phyloP scores from a whole-genome alignment of 345 rosid species.

The Eucalyptus viminalis region DNA sequence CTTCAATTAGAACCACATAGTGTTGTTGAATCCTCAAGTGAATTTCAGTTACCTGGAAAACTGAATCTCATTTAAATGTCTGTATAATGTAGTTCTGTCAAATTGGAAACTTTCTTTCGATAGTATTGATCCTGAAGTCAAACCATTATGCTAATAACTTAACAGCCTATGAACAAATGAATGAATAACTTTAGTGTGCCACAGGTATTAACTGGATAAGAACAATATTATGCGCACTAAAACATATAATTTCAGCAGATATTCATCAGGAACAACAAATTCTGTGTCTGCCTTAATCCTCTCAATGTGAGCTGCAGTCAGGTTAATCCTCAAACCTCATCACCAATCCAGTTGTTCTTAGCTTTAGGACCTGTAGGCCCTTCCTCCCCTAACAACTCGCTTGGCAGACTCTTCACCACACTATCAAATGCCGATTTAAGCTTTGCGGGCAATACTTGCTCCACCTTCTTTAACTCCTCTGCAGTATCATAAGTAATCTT shows the following conservation, averaged over 20 bases:
- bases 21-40: not conserved
- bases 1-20: not conserved
- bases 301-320: not conserved
- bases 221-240: not conserved
- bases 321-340: constrained; percentile 25
- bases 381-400: constrained; percentile 58
- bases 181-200: not conserved
- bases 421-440: constrained; percentile 40
- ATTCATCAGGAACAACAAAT: not conserved
- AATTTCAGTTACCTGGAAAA: not conserved
- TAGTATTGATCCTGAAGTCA: not conserved
- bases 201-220: not conserved
- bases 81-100: not conserved
- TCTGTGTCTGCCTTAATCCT: not conserved
- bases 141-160: not conserved
- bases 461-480: constrained; percentile 24
- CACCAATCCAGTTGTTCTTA: constrained; percentile 54
- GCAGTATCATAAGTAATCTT: constrained; percentile 36
- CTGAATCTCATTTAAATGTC: not conserved
- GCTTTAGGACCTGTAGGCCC: constrained; percentile 84
- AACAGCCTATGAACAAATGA: not conserved
- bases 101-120: not conserved
- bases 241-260: not conserved
- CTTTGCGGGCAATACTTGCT: constrained; percentile 24
- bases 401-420: constrained; percentile 32